phyloP scores from a whole-genome alignment of 176 grass and related monocot genomes.

The Raddia guianensis region DNA sequence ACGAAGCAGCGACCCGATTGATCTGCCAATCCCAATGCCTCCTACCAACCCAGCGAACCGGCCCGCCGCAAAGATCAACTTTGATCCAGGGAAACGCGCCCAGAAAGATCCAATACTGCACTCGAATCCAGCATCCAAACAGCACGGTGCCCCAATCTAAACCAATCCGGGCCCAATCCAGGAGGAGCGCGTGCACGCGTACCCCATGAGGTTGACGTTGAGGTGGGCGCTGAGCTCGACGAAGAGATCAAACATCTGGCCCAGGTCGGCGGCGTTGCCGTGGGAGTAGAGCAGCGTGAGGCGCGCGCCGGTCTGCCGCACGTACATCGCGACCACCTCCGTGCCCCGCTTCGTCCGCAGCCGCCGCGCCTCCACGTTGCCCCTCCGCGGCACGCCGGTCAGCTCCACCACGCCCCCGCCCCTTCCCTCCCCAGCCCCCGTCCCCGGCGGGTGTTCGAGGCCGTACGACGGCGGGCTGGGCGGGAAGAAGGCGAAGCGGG shows the following conservation, averaged over 20 bases:
- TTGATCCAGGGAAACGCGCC: conserved; percentile 30
- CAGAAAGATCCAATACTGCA: conserved; percentile 24
- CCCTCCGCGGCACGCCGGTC: conserved; percentile 59
- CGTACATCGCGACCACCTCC: conserved; percentile 81
- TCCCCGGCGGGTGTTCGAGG: conserved; percentile 24
- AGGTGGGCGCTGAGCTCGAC: conserved; percentile 90
- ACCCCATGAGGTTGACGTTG: conserved; percentile 97
- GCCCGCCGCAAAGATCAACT: not conserved
- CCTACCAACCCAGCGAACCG: not conserved
- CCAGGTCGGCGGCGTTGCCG: conserved; percentile 95
- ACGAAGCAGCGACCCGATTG: conserved; percentile 28
- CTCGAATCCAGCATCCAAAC: not conserved
- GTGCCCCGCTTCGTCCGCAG: conserved; percentile 76
- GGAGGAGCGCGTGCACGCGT: conserved; percentile 3
- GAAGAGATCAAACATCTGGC: conserved; percentile 97
- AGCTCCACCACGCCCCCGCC: conserved; percentile 44
- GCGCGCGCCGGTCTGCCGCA: conserved; percentile 63
- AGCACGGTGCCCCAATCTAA: not conserved
- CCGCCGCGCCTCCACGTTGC: conserved; percentile 80
- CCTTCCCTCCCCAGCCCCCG: not conserved
- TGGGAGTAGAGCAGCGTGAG: conserved; percentile 97
- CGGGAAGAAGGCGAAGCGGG: conserved; percentile 87
- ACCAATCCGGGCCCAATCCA: not conserved
- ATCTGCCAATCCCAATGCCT: conserved; percentile 5
- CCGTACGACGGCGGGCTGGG: conserved; percentile 77